Evolutionary conservation across 768 basidiomycete species (phyloP), one percentile per base, ranked within the genome.

Genomic region (Clitopilus hobsonii): DNA sequence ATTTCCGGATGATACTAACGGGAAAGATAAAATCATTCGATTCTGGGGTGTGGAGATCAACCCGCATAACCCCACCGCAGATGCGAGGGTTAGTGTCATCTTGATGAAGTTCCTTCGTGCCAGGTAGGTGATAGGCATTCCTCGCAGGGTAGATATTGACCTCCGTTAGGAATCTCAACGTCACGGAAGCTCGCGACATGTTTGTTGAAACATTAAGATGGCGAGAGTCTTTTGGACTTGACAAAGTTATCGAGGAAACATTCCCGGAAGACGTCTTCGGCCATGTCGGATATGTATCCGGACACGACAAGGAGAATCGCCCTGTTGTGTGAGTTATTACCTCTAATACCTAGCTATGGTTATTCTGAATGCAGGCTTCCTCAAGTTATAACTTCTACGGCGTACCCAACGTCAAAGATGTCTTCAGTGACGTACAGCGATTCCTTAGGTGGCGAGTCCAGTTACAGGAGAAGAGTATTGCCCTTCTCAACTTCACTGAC

Each of bases 61-160:
- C 66, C 86, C 91, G 2, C 57, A 54, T 2, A 71, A 74, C 54
- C 79, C 82, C 11, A 67, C 63, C 10, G 29, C 18, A 49, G 80
- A 89, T 65, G 83, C 89, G 0, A 79, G 81, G 6, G 81, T 83
- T 56, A 90, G 87, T 62, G 88, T 92, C 27, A 63, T 92, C 7
- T 74, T 93, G 30, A 82, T 91, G 80, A 91, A 92, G 65, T 93
- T 92, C 73, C 71, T 91, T 26, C 79, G 87, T 54, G 91, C 91
- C 4, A 81, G 87, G 88, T 84, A 61, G 29, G 67, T 45, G n/a
- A 27, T 48, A 16, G 25, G 20, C 30, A 22, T 14, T 47, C 28
- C 38, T 28, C 7, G n/a, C 22, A 28, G 8, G 6, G 25, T n/a
- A 38, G 25, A 27, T 24, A 38, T 49, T 10, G 30, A 49, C 20